A percentile compares a stretch with the other conserved stretches of the same genome.
Conservation (phyloP, 345 rosid genomes). For the Litchi chinensis region DNA sequence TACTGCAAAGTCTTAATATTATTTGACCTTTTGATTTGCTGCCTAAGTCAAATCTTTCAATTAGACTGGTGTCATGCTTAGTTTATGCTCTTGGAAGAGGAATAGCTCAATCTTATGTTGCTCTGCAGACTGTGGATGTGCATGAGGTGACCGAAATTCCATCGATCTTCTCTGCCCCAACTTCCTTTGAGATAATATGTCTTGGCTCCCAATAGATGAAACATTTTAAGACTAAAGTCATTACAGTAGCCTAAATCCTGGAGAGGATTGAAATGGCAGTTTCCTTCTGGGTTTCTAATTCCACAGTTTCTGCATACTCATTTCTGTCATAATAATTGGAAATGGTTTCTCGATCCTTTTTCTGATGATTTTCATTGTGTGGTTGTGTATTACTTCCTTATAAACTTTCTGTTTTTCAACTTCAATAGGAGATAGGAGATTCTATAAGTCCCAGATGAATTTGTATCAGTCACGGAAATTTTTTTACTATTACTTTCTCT, state of each 20-base stretch:
- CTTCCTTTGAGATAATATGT: not conserved
- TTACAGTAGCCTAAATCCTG: not conserved
- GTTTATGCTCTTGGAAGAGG: not conserved
- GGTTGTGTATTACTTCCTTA: not conserved
- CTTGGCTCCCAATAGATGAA: not conserved
- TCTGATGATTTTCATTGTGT: not conserved
- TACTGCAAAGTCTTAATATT: not conserved
- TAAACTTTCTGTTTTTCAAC: not conserved
- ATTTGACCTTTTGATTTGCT: not conserved
- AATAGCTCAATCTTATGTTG: slow-evolving; percentile 6
- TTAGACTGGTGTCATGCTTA: not conserved
- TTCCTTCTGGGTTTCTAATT: not conserved
- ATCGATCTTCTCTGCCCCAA: not conserved
- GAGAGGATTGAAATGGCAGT: not conserved
- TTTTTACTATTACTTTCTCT: not conserved
- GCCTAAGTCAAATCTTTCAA: not conserved
- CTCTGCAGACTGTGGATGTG: too few relatives aligned
- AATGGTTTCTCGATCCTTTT: not conserved
- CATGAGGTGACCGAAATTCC: not conserved
- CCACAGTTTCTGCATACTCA: not conserved
- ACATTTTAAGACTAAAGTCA: slow-evolving; percentile 1
- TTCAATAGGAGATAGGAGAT: not conserved
- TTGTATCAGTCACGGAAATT: not conserved
- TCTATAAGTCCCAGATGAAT: not conserved
- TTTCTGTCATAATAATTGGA: not conserved